Evolutionary conservation across 2,329 filamentous ascomycete genomes (phyloP).

Genomic region (Colletotrichum acutatum): DNA sequence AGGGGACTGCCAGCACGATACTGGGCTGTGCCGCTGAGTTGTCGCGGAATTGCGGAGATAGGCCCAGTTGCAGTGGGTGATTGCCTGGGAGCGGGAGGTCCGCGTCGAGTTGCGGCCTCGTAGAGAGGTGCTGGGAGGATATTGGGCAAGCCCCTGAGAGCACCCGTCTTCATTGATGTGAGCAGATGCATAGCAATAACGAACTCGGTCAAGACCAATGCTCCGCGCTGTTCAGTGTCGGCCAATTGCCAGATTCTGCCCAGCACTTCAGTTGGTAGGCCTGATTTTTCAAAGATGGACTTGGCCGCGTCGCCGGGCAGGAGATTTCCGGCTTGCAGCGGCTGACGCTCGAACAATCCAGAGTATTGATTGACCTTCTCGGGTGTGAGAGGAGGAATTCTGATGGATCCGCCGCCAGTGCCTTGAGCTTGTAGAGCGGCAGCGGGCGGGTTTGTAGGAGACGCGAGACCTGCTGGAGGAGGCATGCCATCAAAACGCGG

Average conservation of each 20-base stretch:
- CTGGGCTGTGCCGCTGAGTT: conserved; percentile 79
- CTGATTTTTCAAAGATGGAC: conserved; percentile 93
- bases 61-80: conserved; percentile 63
- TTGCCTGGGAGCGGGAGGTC: conserved; percentile 56
- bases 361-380: conserved; percentile 93
- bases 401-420: conserved; percentile 75
- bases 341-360: conserved; percentile 89
- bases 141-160: conserved; percentile 81
- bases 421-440: conserved; percentile 64
- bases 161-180: conserved; percentile 87
- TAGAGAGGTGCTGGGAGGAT: conserved; percentile 87
- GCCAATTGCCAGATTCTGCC: conserved; percentile 97
- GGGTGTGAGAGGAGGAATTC: conserved; percentile 87
- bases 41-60: conserved; percentile 79
- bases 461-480: conserved; percentile 41
- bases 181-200: conserved; percentile 98
- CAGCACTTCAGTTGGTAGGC: conserved; percentile 87
- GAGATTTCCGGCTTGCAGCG: conserved; percentile 75
- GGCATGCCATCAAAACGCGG: conserved; percentile 88
- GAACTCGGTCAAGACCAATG: conserved; percentile 89
- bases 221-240: conserved; percentile 92
- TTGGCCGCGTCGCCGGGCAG: conserved; percentile 89
- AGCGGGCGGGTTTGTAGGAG: conserved; percentile 61
- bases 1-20: conserved; percentile 71
- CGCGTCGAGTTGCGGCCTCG: conserved; percentile 84